phyloP scores from a whole-genome alignment of 2,329 filamentous ascomycete species.

The Talaromyces albobiverticillius region DNA sequence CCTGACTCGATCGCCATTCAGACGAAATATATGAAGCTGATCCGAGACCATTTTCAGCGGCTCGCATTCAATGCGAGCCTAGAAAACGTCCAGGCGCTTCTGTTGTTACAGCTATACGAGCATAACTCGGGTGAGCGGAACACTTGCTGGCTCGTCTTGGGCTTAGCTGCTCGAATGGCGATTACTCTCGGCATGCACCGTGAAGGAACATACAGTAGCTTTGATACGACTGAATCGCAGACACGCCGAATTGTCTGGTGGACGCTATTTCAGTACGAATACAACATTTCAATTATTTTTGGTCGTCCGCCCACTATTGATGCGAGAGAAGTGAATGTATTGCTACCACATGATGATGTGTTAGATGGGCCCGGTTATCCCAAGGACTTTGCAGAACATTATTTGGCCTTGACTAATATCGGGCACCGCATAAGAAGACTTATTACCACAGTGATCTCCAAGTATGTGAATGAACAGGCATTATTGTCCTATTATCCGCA shows the following conservation, averaged over 20 bases:
- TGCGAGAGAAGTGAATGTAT: constrained; percentile 35
- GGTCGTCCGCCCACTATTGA: constrained; percentile 36
- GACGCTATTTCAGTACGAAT: constrained; percentile 37
- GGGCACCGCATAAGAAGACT: constrained; percentile 15
- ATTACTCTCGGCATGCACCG: constrained; percentile 30
- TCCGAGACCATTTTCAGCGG: constrained; percentile 25
- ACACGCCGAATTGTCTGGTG: constrained; percentile 37
- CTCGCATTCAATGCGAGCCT: constrained; percentile 32
- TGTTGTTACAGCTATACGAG: constrained; percentile 33
- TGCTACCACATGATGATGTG: constrained; percentile 30
- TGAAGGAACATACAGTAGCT: constrained; percentile 21
- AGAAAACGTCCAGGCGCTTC: constrained; percentile 31
- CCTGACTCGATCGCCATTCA: constrained; percentile 24
- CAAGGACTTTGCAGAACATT: constrained; percentile 28
- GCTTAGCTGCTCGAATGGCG: constrained; percentile 27
- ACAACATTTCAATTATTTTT: constrained; percentile 36
- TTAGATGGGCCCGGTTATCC: constrained; percentile 24
- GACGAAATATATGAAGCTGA: constrained; percentile 21
- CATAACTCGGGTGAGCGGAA: constrained; percentile 42
- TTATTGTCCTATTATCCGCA: neutral
- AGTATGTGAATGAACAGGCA: constrained; percentile 2
- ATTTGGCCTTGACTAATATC: constrained; percentile 25
- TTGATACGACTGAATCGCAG: constrained; percentile 33
- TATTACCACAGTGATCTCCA: constrained; percentile 8
- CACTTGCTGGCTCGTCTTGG: constrained; percentile 30